Conservation (phyloP, 148 eudicot species). For the Spergularia bocconei region DNA sequence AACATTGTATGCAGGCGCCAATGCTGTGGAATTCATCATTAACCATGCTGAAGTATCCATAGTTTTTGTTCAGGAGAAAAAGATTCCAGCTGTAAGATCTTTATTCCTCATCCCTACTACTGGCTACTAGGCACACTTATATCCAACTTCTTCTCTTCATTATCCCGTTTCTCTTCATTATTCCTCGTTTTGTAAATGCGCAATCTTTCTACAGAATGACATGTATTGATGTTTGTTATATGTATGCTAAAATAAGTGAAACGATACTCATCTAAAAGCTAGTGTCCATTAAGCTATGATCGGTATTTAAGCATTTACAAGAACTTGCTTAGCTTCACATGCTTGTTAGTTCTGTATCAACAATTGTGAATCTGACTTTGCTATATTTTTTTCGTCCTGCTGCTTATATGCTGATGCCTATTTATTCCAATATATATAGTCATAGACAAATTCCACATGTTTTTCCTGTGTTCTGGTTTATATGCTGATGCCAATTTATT, state of each 20-base stretch:
- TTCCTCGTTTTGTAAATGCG: too few relatives aligned
- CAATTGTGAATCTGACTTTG: too few relatives aligned
- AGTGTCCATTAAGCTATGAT: background rate
- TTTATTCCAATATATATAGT: background rate
- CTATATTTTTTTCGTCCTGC: background rate
- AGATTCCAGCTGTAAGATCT: constrained; percentile 64
- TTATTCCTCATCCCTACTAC: background rate
- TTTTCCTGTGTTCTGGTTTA: background rate
- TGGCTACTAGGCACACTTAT: too few relatives aligned
- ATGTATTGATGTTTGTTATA: background rate
- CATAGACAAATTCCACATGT: background rate
- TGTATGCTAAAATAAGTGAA: background rate
- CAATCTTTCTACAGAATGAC: background rate
- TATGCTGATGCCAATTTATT: background rate
- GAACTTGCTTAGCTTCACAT: background rate
- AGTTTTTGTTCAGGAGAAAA: constrained; percentile 83
- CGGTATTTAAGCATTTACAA: background rate
- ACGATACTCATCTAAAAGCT: background rate
- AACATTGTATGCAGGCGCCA: constrained; percentile 52
- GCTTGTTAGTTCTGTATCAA: too few relatives aligned
- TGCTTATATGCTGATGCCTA: background rate
- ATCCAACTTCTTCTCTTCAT: background rate
- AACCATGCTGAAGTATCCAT: constrained; percentile 91
- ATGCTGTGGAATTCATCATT: constrained; percentile 92
- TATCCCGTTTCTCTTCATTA: background rate